These are phyloP conservation scores for Penicillium salamii DNA, from an alignment of 495 filamentous ascomycete species.

Conservation along the genomic window DNA sequence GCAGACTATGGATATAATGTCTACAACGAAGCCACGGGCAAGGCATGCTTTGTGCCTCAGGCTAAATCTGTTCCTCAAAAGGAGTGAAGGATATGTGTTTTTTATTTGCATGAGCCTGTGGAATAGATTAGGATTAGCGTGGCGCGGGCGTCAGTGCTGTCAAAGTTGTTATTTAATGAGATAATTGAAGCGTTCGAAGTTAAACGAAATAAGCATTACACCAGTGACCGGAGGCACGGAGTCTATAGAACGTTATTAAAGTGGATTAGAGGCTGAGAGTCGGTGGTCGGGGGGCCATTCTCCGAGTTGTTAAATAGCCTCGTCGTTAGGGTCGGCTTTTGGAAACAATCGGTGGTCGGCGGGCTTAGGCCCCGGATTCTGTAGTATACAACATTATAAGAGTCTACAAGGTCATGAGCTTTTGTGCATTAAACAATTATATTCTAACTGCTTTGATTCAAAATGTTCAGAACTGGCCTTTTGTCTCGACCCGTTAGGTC, in stretches of 20 bases:
- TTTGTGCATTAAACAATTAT: too few species aligned
- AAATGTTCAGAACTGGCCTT: not conserved
- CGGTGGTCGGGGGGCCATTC: not conserved
- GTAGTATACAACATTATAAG: not conserved
- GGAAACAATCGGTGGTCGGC: not conserved
- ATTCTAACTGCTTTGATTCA: too few species aligned
- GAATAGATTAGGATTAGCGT: not conserved
- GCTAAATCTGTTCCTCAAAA: constrained; percentile 17
- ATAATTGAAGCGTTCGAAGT: too few species aligned
- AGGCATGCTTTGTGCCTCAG: constrained; percentile 33
- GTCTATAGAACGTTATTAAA: too few species aligned
- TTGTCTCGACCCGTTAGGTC: not conserved
- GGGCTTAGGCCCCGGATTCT: not conserved
- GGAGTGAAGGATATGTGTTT: not conserved
- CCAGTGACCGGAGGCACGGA: too few species aligned
- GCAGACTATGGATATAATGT: constrained; percentile 71
- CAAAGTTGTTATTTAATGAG: not conserved
- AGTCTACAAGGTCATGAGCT: too few species aligned
- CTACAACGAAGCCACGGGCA: constrained; percentile 67
- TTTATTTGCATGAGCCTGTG: constrained; percentile 1
- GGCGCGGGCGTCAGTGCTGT: not conserved
- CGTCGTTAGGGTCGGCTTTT: not conserved
- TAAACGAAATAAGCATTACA: too few species aligned
- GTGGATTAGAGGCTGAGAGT: not conserved
- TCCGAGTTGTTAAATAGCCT: not conserved